phyloP scores from a whole-genome alignment of 2,329 filamentous ascomycete species.

The Colletotrichum agaves region DNA sequence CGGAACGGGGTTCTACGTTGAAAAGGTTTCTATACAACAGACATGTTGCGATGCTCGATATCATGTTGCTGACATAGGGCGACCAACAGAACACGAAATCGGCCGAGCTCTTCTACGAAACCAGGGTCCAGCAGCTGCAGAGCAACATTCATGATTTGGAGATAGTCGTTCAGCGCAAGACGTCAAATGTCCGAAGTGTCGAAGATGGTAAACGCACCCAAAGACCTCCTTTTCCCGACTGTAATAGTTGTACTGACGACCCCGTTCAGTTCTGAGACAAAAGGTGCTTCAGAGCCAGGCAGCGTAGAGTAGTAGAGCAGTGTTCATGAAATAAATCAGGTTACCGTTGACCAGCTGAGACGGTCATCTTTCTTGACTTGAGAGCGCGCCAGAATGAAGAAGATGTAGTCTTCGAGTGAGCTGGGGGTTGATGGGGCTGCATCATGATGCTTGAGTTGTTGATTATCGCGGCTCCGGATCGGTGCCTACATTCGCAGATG shows the following conservation, averaged over 20 bases:
- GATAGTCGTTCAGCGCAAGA: constrained; percentile 74
- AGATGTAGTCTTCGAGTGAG: too few species aligned
- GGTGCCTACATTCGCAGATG: too few species aligned
- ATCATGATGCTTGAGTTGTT: too few species aligned
- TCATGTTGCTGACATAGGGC: neutral
- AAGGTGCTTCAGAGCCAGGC: constrained; percentile 52
- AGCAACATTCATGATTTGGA: constrained; percentile 67
- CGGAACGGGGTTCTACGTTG: constrained; percentile 92
- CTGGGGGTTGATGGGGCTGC: too few species aligned
- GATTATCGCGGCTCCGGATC: too few species aligned
- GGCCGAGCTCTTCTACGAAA: constrained; percentile 66
- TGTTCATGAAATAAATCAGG: neutral
- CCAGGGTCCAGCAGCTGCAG: constrained; percentile 63
- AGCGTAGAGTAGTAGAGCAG: neutral
- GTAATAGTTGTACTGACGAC: neutral
- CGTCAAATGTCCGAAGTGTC: constrained; percentile 83
- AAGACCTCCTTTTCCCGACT: neutral
- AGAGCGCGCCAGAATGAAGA: too few species aligned
- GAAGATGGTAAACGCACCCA: constrained; percentile 76
- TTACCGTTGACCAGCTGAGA: too few species aligned
- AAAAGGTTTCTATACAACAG: constrained; percentile 73
- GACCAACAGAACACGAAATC: constrained; percentile 52
- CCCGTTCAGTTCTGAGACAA: constrained; percentile 52
- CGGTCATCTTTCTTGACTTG: too few species aligned
- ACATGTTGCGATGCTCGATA: neutral